Base-by-base conservation (phyloP, 164 flowering plant species). In the Vitis labrusca region DNA sequence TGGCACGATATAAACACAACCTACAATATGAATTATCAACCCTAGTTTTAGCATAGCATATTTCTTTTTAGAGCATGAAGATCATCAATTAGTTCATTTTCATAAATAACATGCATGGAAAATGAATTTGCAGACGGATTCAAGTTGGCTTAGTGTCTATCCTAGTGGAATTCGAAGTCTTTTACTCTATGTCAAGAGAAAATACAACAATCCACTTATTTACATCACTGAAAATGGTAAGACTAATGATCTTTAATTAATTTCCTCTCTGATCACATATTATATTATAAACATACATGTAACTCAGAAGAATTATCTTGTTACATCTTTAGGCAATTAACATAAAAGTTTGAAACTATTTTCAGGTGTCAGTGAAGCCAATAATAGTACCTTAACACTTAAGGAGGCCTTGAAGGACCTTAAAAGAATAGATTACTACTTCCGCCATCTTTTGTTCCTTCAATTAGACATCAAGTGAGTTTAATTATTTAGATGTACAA, bases 171-270 rank as follows among this genome's bases (percentile, higher is more conserved):
- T 87, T 29, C 67, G 49, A 50, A 73, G 76, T n/a, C 29, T 87
- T 44, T 12, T 84, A 55, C 58, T 75, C 11, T 79, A 84, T 73
- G 63, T 72, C 5, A 83, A 87, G 74, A 30, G 50, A 50, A 81
- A 75, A 13, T 89, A 84, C 73, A 72, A 78, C 1, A 74, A 73
- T 61, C 89, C 86, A 8, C 13, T 60, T 7, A 78, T 89, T 50
- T 80, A 76, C 68, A 85, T 89, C 14, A 87, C 90, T 0, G 88
- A 89, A 61, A 87, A 86, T 70, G 91, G 91, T 89, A 76, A 56
- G 44, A 6, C 7, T 32, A 4, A 32, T 32, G 7, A 6, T 32
- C 44, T 32, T 32, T 32, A 32, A 32, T 32, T 32, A 32, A 32
- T 32, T 32, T 32, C 44, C 44, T 32, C 7, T 32, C 1, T 23